A percentile compares a stretch with the other conserved stretches of the same genome.
phyloP scores from a whole-genome alignment of 768 basidiomycete species.

The Lactarius tabidus region DNA sequence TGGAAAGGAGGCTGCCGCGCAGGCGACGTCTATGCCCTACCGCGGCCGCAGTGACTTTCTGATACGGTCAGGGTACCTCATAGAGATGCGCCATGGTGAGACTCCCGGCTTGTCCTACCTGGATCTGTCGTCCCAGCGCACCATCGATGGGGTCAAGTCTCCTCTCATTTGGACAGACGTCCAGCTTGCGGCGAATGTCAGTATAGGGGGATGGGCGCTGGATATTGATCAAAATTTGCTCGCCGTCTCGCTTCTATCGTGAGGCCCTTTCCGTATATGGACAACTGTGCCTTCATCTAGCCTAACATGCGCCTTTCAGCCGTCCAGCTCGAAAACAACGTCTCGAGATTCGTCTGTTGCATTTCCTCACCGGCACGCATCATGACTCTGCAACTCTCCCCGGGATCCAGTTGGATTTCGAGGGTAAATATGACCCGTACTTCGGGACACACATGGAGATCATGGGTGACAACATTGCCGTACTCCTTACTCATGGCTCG shows the following conservation, averaged over 20 bases:
- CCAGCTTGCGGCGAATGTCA: conserved; percentile 26
- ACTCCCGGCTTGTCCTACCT: conserved; percentile 9
- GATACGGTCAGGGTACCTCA: conserved; percentile 10
- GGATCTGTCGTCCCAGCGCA: conserved; percentile 2
- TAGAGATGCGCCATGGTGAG: not conserved
- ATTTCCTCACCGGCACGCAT: conserved; percentile 4
- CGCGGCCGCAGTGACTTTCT: conserved; percentile 1
- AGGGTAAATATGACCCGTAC: not conserved
- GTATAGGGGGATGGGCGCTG: conserved; percentile 17
- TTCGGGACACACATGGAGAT: conserved; percentile 1
- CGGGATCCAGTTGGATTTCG: not conserved
- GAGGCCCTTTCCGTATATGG: not conserved
- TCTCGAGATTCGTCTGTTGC: conserved; percentile 1
- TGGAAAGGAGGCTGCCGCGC: not conserved
- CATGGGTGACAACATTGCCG: conserved; percentile 8
- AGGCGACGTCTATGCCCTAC: not conserved
- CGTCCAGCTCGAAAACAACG: not conserved
- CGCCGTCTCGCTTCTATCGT: conserved; percentile 3
- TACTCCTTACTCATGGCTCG: conserved; percentile 15
- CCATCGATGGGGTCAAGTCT: not conserved
- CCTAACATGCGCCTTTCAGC: conserved; percentile 3
- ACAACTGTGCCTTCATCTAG: not conserved
- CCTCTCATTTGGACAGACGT: not conserved
- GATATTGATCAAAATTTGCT: conserved; percentile 13
- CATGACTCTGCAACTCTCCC: conserved; percentile 1